Evolutionary conservation across 2,329 filamentous ascomycete genomes (phyloP).

Genomic region (Knufia fluminis): DNA sequence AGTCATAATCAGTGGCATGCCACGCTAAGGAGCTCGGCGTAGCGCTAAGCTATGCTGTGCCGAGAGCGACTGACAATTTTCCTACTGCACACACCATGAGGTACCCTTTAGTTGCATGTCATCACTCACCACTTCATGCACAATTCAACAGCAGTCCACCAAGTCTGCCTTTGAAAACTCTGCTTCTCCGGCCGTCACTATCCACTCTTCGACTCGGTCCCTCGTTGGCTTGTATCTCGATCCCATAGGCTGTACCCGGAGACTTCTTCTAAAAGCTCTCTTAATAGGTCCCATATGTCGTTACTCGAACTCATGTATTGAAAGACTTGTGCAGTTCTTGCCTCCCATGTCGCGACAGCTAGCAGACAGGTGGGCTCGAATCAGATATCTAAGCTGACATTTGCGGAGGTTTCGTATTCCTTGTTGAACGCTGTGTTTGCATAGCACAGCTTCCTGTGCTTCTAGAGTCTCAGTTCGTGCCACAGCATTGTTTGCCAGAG

Average conservation of each 20-base stretch:
- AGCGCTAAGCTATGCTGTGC: background rate
- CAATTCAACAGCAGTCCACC: background rate
- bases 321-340: background rate
- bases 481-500: background rate
- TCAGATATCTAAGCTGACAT: slow-evolving; percentile 36
- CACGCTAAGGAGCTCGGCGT: background rate
- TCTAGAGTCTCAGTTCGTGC: background rate
- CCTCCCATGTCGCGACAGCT: slow-evolving; percentile 43
- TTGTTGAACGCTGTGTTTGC: slow-evolving; percentile 10
- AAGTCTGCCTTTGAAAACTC: slow-evolving; percentile 1
- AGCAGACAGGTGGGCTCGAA: slow-evolving; percentile 41
- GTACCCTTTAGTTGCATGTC: background rate
- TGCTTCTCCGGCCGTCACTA: background rate
- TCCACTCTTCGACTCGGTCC: background rate
- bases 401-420: background rate
- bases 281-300: background rate
- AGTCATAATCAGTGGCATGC: background rate
- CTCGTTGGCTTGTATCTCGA: background rate
- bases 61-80: background rate
- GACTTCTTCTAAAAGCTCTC: background rate
- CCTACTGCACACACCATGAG: background rate
- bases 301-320: background rate
- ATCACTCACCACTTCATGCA: background rate
- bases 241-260: background rate
- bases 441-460: slow-evolving; percentile 7